Evolutionary conservation across 805 yeast species (phyloP).

Genomic region (Schwanniomyces vanrijiae): DNA sequence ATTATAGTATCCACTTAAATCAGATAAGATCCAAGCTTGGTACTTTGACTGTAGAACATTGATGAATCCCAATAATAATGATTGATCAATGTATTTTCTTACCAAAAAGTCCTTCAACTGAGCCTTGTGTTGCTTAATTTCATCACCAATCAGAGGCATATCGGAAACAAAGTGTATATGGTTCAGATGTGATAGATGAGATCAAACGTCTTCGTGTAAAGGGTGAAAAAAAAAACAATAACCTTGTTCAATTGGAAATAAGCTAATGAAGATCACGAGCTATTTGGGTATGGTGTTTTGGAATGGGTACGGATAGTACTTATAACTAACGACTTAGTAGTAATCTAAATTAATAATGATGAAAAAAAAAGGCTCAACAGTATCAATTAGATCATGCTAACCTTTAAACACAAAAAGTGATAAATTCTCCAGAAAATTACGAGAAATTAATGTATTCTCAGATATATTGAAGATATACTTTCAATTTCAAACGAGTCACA

Average conservation of each 20-base stretch:
- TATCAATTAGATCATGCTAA: neutral
- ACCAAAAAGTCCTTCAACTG: slow-evolving; percentile 19
- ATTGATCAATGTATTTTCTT: slow-evolving; percentile 33
- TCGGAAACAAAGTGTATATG: neutral
- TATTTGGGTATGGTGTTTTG: neutral
- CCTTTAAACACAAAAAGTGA: neutral
- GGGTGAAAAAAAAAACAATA: neutral
- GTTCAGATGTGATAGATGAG: neutral
- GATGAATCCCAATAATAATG: slow-evolving; percentile 49
- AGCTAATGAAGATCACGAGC: neutral
- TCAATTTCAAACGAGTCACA: neutral
- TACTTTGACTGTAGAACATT: slow-evolving; percentile 50
- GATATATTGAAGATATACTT: neutral
- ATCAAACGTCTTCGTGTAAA: too few species aligned
- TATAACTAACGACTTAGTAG: neutral
- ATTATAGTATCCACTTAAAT: slow-evolving; percentile 32
- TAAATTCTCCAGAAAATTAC: neutral
- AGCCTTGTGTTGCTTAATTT: slow-evolving; percentile 14
- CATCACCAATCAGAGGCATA: slow-evolving; percentile 8
- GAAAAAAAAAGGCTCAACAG: neutral
- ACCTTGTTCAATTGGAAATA: neutral
- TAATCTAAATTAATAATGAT: neutral
- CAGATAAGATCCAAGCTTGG: slow-evolving; percentile 36
- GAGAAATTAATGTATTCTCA: neutral
- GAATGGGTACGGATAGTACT: neutral